Conservation (phyloP, 192 early-diverging fungal species). For the Backusella tuberculispora region DNA sequence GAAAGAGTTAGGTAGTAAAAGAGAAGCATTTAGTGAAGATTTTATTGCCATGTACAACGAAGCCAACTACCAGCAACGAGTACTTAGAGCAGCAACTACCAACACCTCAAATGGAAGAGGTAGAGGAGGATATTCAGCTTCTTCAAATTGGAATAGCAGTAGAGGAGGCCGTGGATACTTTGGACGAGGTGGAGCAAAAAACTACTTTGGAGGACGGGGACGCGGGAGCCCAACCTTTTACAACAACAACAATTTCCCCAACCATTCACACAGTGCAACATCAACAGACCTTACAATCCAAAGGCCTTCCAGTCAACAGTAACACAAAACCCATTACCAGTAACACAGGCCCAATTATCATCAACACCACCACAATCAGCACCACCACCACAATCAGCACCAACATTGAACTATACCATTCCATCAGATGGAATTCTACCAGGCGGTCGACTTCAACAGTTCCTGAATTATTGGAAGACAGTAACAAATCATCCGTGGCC, state of each 20-base stretch:
- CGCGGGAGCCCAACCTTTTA: conserved; percentile 4
- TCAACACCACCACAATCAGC: not conserved
- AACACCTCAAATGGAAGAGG: not conserved
- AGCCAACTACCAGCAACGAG: not conserved
- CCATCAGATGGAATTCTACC: conserved; percentile 18
- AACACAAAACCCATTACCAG: not conserved
- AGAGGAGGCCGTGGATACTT: not conserved
- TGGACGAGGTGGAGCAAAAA: not conserved
- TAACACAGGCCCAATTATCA: not conserved
- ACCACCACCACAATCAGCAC: not conserved
- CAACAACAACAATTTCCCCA: not conserved
- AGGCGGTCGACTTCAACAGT: not conserved
- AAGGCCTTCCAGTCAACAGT: not conserved
- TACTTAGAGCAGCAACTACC: not conserved
- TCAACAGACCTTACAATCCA: too few relatives aligned
- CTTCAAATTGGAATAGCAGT: too few relatives aligned
- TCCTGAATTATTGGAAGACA: not conserved
- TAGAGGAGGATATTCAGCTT: not conserved
- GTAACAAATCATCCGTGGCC: conserved; percentile 2
- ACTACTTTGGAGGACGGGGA: not conserved
- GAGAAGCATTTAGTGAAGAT: not conserved
- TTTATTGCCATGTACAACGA: not conserved
- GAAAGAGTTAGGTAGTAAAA: not conserved
- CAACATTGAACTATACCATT: not conserved
- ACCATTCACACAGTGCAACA: not conserved